A percentile compares a stretch with the other conserved stretches of the same genome.
phyloP scores from a whole-genome alignment of 73 alveolate species.

The Paramecium pentaurelia region DNA sequence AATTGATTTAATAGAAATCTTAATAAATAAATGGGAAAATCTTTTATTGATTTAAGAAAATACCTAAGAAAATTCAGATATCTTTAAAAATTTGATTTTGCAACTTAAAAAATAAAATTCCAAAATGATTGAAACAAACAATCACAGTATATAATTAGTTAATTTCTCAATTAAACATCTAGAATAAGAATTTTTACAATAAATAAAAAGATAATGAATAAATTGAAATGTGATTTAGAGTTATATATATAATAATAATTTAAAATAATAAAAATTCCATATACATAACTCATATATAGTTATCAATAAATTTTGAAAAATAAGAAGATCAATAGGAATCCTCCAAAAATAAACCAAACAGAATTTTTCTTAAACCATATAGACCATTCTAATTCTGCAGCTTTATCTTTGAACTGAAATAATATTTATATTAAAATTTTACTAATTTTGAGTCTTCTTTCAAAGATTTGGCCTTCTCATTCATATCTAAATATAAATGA shows the following conservation, averaged over 20 bases:
- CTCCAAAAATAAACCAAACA: neutral
- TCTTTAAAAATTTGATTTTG: neutral
- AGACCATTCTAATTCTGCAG: slow-evolving; percentile 22
- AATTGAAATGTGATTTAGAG: neutral
- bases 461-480: neutral
- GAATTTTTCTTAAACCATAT: slow-evolving; percentile 27
- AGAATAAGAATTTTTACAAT: neutral
- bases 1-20: neutral
- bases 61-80: neutral
- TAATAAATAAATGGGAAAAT: neutral
- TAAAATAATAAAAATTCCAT: neutral
- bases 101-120: neutral
- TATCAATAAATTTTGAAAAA: neutral
- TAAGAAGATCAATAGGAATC: neutral
- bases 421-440: neutral
- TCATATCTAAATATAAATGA: neutral
- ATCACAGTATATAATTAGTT: neutral
- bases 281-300: neutral
- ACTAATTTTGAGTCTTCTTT: slow-evolving; percentile 13
- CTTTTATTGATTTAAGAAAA: neutral
- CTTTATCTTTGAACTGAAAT: slow-evolving; percentile 22
- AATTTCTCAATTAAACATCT: neutral
- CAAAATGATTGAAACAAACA: neutral
- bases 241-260: neutral
- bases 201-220: neutral